Evolutionary conservation across 2,329 filamentous ascomycete species (phyloP).

Genomic region (Zymoseptoria tritici): DNA sequence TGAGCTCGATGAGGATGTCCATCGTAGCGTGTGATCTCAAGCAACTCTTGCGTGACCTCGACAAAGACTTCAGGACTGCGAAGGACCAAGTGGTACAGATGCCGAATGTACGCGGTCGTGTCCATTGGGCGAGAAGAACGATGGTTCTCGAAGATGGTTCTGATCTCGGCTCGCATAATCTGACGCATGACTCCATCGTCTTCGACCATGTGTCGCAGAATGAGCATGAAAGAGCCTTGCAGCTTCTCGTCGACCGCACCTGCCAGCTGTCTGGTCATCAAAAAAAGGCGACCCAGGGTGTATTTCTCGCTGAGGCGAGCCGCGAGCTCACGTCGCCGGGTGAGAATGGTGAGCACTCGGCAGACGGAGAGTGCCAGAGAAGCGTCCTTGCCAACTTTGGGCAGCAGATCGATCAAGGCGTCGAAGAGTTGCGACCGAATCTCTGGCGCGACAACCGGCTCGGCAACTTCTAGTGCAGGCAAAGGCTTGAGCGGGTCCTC

Average conservation of each 20-base stretch:
- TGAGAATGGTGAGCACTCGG: conserved; percentile 79
- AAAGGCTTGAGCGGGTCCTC: conserved; percentile 31
- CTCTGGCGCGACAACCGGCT: conserved; percentile 55
- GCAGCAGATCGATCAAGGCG: conserved; percentile 73
- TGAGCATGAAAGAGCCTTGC: conserved; percentile 68
- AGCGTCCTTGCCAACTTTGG: conserved; percentile 80
- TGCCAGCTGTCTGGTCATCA: conserved; percentile 90
- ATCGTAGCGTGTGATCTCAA: conserved; percentile 63
- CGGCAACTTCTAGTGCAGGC: conserved; percentile 52
- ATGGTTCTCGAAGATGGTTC: conserved; percentile 57
- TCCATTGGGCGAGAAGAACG: conserved; percentile 51
- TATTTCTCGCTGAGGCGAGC: conserved; percentile 74
- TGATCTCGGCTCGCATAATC: conserved; percentile 86
- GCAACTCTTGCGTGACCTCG: conserved; percentile 74
- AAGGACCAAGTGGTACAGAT: conserved; percentile 70
- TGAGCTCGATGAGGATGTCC: conserved; percentile 45
- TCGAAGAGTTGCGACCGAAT: conserved; percentile 67
- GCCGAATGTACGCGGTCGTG: conserved; percentile 63
- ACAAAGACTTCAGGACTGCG: conserved; percentile 81
- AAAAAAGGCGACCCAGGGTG: conserved; percentile 81
- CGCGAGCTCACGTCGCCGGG: conserved; percentile 68
- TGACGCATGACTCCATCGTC: conserved; percentile 86
- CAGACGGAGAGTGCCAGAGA: conserved; percentile 74
- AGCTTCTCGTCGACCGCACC: conserved; percentile 70
- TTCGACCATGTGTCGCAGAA: conserved; percentile 87